Conservation (phyloP, 2,329 filamentous ascomycete genomes). For the Colletotrichum ledebouriae region DNA sequence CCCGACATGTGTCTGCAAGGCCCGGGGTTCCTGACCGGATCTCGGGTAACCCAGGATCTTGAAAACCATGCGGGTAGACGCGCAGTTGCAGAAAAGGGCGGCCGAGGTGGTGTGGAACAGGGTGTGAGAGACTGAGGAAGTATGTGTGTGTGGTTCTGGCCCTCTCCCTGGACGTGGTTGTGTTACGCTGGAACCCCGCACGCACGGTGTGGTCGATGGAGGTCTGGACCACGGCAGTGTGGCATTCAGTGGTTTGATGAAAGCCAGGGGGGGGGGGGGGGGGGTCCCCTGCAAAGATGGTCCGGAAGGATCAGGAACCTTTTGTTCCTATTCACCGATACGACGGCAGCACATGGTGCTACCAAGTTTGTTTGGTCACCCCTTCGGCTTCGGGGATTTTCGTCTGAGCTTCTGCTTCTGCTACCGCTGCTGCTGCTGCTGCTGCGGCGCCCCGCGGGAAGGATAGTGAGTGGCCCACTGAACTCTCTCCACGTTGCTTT, state of each 20-base stretch:
- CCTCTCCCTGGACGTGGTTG: conserved; percentile 13
- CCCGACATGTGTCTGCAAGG: conserved; percentile 10
- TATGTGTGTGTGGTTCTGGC: no score
- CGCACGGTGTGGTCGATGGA: conserved; percentile 35
- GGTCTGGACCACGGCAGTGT: conserved; percentile 37
- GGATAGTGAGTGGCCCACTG: conserved; percentile 6
- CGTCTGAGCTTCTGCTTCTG: conserved; percentile 10
- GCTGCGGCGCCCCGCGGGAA: conserved; percentile 25
- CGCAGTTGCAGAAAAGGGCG: conserved; percentile 23
- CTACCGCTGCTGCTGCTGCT: conserved; percentile 8
- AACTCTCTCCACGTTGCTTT: no score
- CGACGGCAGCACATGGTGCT: background rate
- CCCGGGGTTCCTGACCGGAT: conserved; percentile 17
- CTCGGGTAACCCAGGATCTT: conserved; percentile 24
- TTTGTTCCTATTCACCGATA: conserved; percentile 3
- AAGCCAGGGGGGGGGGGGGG: conserved; percentile 9
- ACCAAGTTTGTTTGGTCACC: background rate
- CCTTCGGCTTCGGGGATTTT: conserved; percentile 18
- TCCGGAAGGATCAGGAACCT: conserved; percentile 37
- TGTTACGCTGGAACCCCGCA: conserved; percentile 26
- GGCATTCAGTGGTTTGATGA: conserved; percentile 32
- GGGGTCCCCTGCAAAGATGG: conserved; percentile 35
- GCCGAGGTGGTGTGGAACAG: background rate
- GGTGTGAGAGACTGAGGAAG: background rate
- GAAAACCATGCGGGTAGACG: conserved; percentile 27